A percentile compares a stretch with the other conserved stretches of the same genome.
These are phyloP conservation scores for Metschnikowia shivogae DNA, from an alignment of 805 yeast species.

Conservation along the genomic window DNA sequence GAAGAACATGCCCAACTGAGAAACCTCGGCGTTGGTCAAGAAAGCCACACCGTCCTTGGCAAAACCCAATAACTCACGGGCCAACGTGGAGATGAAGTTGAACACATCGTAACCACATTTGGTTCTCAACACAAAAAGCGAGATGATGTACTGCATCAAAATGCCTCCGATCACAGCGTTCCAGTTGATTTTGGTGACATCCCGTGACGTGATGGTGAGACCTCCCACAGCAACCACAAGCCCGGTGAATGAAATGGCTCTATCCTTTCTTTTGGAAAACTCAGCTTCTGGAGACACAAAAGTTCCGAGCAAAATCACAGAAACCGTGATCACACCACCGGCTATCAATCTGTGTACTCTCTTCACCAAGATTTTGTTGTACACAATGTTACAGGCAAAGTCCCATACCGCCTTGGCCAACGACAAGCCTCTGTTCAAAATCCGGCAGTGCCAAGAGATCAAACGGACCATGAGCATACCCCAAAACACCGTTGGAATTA, in stretches of 20 bases:
- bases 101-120: conserved; percentile 57
- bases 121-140: conserved; percentile 59
- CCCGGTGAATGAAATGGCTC: conserved; percentile 58
- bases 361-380: conserved; percentile 39
- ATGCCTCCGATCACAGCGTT: conserved; percentile 57
- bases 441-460: conserved; percentile 46
- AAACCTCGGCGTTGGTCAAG: conserved; percentile 40
- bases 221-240: conserved; percentile 42
- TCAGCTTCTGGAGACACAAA: conserved; percentile 47
- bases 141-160: conserved; percentile 56
- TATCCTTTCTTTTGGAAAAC: conserved; percentile 45
- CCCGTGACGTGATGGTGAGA: conserved; percentile 44
- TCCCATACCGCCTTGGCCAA: conserved; percentile 22
- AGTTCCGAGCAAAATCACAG: conserved; percentile 50
- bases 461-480: conserved; percentile 47
- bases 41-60: conserved; percentile 62
- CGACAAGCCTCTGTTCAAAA: conserved; percentile 15
- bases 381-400: conserved; percentile 28
- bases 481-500: conserved; percentile 55
- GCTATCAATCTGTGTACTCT: conserved; percentile 35
- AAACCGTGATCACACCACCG: conserved; percentile 44
- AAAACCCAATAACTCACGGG: conserved; percentile 52
- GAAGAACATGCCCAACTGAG: conserved; percentile 45
- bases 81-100: conserved; percentile 54
- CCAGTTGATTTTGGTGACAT: conserved; percentile 48